Conservation (phyloP, 2,329 filamentous ascomycete genomes). For the Bisporella sp. region DNA sequence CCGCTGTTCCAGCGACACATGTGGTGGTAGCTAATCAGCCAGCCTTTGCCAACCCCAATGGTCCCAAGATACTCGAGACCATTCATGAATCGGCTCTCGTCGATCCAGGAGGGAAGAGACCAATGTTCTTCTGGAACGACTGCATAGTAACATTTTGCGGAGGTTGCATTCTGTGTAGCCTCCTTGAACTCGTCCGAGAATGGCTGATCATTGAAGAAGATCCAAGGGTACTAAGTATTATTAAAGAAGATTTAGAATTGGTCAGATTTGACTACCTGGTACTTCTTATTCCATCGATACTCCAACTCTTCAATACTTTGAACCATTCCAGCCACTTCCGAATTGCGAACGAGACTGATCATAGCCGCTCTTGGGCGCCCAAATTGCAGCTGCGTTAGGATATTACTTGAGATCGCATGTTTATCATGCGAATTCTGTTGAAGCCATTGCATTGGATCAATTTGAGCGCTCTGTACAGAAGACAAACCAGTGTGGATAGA, state of each 20-base stretch:
- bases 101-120: constrained; percentile 92
- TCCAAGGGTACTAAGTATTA: constrained; percentile 63
- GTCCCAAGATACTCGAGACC: constrained; percentile 87
- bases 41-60: constrained; percentile 94
- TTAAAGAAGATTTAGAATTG: background rate
- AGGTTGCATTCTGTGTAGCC: constrained; percentile 59
- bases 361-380: constrained; percentile 32
- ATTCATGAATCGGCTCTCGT: constrained; percentile 82
- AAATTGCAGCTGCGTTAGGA: background rate
- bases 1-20: constrained; percentile 96
- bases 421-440: constrained; percentile 28
- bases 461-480: constrained; percentile 3
- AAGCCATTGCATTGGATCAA: constrained; percentile 28
- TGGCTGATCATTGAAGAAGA: constrained; percentile 77
- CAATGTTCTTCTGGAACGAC: constrained; percentile 78
- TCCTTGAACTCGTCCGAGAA: constrained; percentile 73
- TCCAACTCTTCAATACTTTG: constrained; percentile 68
- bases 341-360: constrained; percentile 65
- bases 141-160: constrained; percentile 65
- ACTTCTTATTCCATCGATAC: constrained; percentile 68
- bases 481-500: constrained; percentile 8
- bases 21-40: constrained; percentile 92
- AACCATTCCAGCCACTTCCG: constrained; percentile 60
- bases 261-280: constrained; percentile 8
- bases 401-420: constrained; percentile 17